Base-by-base conservation (phyloP, 345 rosid species). In the Melastoma malabathricum region DNA sequence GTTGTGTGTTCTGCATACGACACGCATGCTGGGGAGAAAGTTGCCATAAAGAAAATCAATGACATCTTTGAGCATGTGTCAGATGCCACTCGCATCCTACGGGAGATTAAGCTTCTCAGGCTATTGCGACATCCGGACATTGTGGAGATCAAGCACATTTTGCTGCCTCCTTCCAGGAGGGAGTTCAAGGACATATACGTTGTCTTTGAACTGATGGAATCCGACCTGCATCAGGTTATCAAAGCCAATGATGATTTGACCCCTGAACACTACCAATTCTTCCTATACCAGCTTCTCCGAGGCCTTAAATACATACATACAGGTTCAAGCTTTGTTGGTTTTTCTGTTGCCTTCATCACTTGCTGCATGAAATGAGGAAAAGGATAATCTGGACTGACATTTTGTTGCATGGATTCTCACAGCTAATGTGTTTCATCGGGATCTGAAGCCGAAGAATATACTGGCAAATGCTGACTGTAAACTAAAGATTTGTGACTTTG, bases 401-500 rank as follows among this genome's bases (percentile, higher is more conserved):
- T 13, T 47, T 23, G 10, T 19, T 47, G 22, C 51, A 10, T 25
- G 23, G 23, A 22, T 10, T 63, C 34, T 53, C 71, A 64, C 61
- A 85, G 95, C 95, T 10, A 89, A 89, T 73, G 97, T 89, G 47
- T 89, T 85, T 64, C 97, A 86, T 57, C 75, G 97, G 47, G 97
- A 89, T 73, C 66, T 89, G 14, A 89, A 89, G 71, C 97, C 97
- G 0, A 89, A 86, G 62, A 89, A 86, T 59, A 89, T 89, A 67
- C 68, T 89, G 54, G 97, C 97, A 17, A 89, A 89, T 74, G 95
- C 95, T 3, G 93, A 89, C 64, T 89, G 95, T 72, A 89, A 86
- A 65, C 88, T 89, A 58, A 89, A 89, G 82, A 75, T 89, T 38
- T 89, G 97, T 73, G 97, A 89, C 73, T 89, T 89, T 73, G 97